phyloP scores from a whole-genome alignment of 306 rosid species.

The Sphenostylis stenocarpa region DNA sequence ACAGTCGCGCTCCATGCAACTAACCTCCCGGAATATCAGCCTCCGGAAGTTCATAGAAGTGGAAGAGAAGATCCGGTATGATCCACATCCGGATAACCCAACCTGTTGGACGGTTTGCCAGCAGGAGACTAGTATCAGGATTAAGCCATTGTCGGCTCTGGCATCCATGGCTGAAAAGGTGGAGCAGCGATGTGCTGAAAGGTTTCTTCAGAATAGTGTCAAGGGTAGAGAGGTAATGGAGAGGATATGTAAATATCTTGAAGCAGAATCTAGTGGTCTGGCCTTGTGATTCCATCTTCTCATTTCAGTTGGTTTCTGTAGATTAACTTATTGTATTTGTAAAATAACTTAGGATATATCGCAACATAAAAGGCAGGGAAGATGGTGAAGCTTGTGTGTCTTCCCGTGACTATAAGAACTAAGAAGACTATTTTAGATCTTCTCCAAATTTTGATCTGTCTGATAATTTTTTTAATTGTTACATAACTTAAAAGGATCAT shows the following conservation, averaged over 20 bases:
- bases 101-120: slow-evolving; percentile 70
- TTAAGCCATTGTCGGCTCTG: slow-evolving; percentile 81
- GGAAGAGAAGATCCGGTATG: slow-evolving; percentile 71
- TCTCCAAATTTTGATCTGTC: neutral
- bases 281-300: slow-evolving; percentile 41
- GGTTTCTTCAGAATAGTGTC: slow-evolving; percentile 76
- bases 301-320: slow-evolving; percentile 8
- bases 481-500: neutral
- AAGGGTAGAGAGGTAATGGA: slow-evolving; percentile 96
- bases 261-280: slow-evolving; percentile 64
- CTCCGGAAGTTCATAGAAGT: slow-evolving; percentile 79
- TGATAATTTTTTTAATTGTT: neutral
- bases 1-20: slow-evolving; percentile 55
- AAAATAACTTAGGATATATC: slow-evolving; percentile 18
- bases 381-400: slow-evolving; percentile 8
- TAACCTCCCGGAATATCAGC: slow-evolving; percentile 60
- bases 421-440: neutral
- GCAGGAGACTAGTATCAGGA: slow-evolving; percentile 74
- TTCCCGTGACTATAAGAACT: neutral
- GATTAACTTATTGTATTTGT: slow-evolving; percentile 2
- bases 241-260: slow-evolving; percentile 88
- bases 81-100: slow-evolving; percentile 75
- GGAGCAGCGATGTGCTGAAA: slow-evolving; percentile 84
- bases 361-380: neutral
- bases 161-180: slow-evolving; percentile 90